Percentiles rank a stretch among this genome's conserved stretches.
Conservation (phyloP, 2,329 filamentous ascomycete species). For the Monosporascus sp. region DNA sequence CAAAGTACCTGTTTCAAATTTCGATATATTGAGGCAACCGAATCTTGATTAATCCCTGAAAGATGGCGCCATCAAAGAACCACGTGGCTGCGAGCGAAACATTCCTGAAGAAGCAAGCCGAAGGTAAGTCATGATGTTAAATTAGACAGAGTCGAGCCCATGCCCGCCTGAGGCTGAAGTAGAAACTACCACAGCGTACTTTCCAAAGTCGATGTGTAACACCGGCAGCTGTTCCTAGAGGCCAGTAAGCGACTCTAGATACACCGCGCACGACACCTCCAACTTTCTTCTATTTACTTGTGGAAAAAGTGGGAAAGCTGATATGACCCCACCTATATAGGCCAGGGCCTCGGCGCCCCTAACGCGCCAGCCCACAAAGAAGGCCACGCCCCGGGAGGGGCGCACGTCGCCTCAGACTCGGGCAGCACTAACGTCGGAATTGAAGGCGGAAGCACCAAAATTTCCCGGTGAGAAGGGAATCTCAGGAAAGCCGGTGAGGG, state of each 20-base stretch:
- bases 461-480: slow-evolving; percentile 20
- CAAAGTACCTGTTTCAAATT: neutral
- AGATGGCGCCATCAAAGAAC: slow-evolving; percentile 17
- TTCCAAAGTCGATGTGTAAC: neutral
- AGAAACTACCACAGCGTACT: neutral
- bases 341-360: slow-evolving; percentile 19
- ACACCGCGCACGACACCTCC: neutral
- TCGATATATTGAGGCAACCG: neutral
- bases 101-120: slow-evolving; percentile 19
- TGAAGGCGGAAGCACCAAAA: slow-evolving; percentile 15
- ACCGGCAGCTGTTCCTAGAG: neutral
- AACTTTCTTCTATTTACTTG: slow-evolving; percentile 1
- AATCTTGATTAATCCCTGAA: neutral
- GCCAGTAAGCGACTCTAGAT: neutral
- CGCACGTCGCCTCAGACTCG: slow-evolving; percentile 19
- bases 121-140: slow-evolving; percentile 7
- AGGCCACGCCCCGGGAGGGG: slow-evolving; percentile 16
- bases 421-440: slow-evolving; percentile 15
- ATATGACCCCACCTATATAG: slow-evolving; percentile 5
- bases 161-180: neutral
- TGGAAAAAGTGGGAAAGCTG: neutral
- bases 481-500: slow-evolving; percentile 13
- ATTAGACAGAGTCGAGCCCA: too few relatives aligned
- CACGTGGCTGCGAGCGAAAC: slow-evolving; percentile 18
- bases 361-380: slow-evolving; percentile 20